Conservation (phyloP, 495 filamentous ascomycete genomes). For the Lindgomyces ingoldianus region DNA sequence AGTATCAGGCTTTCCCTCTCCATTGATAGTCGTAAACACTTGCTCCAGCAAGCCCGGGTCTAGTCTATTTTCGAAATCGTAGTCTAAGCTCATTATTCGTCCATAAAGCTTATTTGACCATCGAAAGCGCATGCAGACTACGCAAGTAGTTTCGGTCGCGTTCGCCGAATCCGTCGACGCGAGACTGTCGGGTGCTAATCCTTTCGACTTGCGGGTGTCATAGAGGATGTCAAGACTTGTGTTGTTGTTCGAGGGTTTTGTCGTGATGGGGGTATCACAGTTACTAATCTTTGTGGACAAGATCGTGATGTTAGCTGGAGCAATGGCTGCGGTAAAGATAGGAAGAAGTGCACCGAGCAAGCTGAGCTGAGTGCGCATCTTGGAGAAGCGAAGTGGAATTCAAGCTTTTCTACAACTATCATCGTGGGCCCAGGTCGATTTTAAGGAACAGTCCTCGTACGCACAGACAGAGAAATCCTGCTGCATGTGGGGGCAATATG, state of each 20-base stretch:
- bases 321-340: neutral
- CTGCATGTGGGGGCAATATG: too few species aligned
- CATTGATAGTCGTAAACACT: neutral
- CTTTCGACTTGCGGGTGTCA: neutral
- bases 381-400: neutral
- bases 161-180: conserved; percentile 7
- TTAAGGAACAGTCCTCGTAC: too few species aligned
- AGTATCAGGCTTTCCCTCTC: neutral
- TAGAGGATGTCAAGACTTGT: neutral
- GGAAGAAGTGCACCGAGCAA: neutral
- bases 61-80: conserved; percentile 4
- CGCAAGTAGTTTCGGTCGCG: neutral
- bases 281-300: neutral
- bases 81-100: neutral
- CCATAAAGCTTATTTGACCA: neutral
- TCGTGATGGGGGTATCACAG: neutral
- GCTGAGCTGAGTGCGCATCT: neutral
- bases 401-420: neutral
- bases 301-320: conserved; percentile 2
- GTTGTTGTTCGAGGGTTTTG: neutral
- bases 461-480: too few species aligned
- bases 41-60: conserved; percentile 2
- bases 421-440: too few species aligned
- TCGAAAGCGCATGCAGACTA: neutral
- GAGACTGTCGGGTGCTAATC: neutral